Percentiles rank a stretch among this genome's conserved stretches.
phyloP scores from a whole-genome alignment of 768 basidiomycete genomes.

The Panaeolus cyanescens region DNA sequence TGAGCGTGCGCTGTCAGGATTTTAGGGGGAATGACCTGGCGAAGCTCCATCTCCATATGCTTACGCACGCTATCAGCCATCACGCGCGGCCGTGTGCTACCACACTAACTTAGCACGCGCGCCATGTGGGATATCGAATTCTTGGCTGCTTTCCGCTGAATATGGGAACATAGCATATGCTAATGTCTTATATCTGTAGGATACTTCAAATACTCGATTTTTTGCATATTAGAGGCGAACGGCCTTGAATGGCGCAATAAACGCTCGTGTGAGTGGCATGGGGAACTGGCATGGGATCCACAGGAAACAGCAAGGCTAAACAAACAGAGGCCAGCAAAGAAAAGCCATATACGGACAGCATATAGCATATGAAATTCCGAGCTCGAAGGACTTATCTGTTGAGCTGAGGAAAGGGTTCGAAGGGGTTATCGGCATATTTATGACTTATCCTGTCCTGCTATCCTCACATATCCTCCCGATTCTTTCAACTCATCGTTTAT shows the following conservation, averaged over 20 bases:
- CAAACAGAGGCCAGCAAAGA: not conserved
- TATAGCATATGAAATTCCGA: not conserved
- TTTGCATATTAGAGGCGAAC: not conserved
- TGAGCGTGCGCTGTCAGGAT: too few species aligned
- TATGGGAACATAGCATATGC: not conserved
- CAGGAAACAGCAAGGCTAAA: not conserved
- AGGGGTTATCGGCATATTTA: not conserved
- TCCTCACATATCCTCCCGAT: not conserved
- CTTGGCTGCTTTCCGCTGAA: not conserved
- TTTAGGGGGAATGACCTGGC: not conserved
- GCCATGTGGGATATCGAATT: conserved; percentile 1
- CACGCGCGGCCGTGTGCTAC: not conserved
- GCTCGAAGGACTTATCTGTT: not conserved
- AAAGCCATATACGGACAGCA: not conserved
- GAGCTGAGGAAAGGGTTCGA: not conserved
- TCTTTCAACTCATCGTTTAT: not conserved
- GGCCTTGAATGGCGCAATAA: not conserved
- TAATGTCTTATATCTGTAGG: not conserved
- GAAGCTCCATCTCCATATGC: not conserved
- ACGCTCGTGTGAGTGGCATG: not conserved
- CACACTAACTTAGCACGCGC: not conserved
- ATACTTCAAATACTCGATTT: not conserved
- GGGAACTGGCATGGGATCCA: not conserved
- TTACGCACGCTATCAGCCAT: not conserved
- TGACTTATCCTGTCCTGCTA: not conserved